Conservation (phyloP, 768 basidiomycete species). For the Termitomyces sp. region DNA sequence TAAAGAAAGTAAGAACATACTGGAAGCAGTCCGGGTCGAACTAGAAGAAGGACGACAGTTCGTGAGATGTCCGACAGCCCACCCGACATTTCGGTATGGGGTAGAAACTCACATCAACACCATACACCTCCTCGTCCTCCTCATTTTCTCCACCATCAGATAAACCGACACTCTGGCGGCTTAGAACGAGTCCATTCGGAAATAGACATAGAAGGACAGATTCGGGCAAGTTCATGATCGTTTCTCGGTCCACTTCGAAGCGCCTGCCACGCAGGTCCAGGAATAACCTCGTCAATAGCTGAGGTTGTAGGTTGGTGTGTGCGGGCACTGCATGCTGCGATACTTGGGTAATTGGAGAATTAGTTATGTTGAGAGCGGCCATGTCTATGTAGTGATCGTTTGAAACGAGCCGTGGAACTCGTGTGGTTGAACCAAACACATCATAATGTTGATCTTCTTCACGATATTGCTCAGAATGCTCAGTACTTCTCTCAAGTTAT, state of each 20-base stretch:
- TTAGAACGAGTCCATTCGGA: conserved; percentile 94
- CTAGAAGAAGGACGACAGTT: conserved; percentile 36
- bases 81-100: background rate
- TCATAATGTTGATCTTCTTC: too few relatives aligned
- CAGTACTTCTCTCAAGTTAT: too few relatives aligned
- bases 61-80: background rate
- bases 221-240: conserved; percentile 97
- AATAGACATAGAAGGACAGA: conserved; percentile 94
- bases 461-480: too few relatives aligned
- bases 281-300: conserved; percentile 82
- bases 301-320: conserved; percentile 75
- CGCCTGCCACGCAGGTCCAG: conserved; percentile 90
- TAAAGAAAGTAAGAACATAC: conserved; percentile 92
- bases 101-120: background rate
- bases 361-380: conserved; percentile 40
- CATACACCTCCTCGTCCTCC: conserved; percentile 79
- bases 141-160: conserved; percentile 72
- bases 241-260: conserved; percentile 95
- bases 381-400: conserved; percentile 22
- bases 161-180: conserved; percentile 75
- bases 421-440: conserved; percentile 14
- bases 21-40: conserved; percentile 97
- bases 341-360: conserved; percentile 55
- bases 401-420: conserved; percentile 5
- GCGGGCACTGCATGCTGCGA: conserved; percentile 62